These are phyloP conservation scores for Coemansia sp. DNA, from an alignment of 192 early-diverging fungal species.

Conservation along the genomic window DNA sequence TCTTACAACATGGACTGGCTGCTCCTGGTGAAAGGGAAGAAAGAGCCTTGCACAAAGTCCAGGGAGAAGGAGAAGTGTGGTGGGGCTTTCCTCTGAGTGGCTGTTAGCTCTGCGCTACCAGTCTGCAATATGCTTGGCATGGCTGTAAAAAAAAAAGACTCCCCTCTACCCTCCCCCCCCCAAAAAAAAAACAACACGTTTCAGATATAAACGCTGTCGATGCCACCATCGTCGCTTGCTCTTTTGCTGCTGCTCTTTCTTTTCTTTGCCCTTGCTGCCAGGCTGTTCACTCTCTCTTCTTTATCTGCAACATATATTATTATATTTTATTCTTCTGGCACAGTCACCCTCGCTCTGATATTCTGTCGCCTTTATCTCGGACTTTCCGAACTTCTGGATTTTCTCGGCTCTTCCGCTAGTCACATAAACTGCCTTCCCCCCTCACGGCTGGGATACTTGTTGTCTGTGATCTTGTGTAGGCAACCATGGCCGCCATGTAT, in stretches of 20 bases:
- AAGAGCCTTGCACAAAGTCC: too few species aligned
- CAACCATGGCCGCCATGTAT: constrained; percentile 32
- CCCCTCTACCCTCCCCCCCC: too few species aligned
- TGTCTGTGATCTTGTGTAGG: not conserved
- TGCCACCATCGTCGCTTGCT: not conserved
- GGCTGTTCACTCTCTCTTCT: not conserved
- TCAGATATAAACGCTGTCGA: not conserved
- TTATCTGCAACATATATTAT: not conserved
- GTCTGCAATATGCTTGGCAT: too few species aligned
- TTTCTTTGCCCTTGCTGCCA: not conserved
- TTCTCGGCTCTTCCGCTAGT: not conserved
- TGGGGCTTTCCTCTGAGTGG: too few species aligned
- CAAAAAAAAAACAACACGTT: not conserved
- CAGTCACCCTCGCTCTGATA: not conserved
- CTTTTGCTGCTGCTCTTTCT: not conserved
- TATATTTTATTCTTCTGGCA: not conserved
- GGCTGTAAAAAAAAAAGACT: not conserved
- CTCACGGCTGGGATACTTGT: not conserved
- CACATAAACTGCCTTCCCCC: not conserved
- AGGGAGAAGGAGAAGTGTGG: too few species aligned
- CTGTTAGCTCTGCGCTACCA: too few species aligned
- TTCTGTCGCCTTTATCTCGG: not conserved
- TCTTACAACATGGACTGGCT: too few species aligned
- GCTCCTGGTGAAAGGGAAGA: too few species aligned
- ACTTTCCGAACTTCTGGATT: not conserved